These are phyloP conservation scores for Penicillium sp. DNA, from an alignment of 2,329 filamentous ascomycete genomes.

Conservation along the genomic window DNA sequence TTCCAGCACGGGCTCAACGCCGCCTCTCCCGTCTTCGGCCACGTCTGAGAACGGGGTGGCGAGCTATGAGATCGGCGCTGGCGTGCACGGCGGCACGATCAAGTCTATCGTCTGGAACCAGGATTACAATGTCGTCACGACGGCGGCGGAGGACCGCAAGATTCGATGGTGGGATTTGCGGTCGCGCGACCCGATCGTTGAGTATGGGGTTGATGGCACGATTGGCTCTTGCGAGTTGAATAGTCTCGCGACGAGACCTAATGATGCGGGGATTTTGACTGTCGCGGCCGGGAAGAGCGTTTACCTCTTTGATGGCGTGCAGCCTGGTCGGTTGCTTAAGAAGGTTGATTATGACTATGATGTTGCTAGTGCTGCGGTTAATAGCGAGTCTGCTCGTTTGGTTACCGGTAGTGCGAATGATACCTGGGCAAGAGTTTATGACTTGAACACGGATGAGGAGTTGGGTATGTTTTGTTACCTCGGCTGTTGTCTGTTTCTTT, in stretches of 20 bases:
- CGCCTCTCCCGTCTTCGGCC: slow-evolving; percentile 34
- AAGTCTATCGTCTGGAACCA: slow-evolving; percentile 95
- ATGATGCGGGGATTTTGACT: slow-evolving; percentile 70
- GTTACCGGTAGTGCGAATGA: slow-evolving; percentile 89
- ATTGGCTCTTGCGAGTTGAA: slow-evolving; percentile 93
- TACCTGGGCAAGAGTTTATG: slow-evolving; percentile 94
- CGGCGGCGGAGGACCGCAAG: slow-evolving; percentile 84
- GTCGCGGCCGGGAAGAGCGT: slow-evolving; percentile 93
- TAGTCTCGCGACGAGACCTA: slow-evolving; percentile 58
- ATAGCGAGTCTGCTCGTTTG: slow-evolving; percentile 74
- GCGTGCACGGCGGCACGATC: slow-evolving; percentile 81
- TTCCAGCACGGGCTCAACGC: slow-evolving; percentile 37
- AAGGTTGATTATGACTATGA: slow-evolving; percentile 76
- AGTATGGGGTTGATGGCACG: slow-evolving; percentile 75
- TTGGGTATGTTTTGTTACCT: slow-evolving; percentile 51
- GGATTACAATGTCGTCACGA: slow-evolving; percentile 84
- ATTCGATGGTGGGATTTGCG: slow-evolving; percentile 93
- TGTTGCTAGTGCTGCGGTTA: slow-evolving; percentile 85
- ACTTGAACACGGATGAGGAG: slow-evolving; percentile 79
- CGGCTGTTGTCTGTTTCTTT: not conserved
- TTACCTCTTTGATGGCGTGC: slow-evolving; percentile 81
- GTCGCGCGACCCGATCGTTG: slow-evolving; percentile 68
- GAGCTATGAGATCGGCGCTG: slow-evolving; percentile 82
- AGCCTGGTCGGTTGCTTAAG: slow-evolving; percentile 71
- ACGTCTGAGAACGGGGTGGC: slow-evolving; percentile 47